Conservation (phyloP, 1,284 basidiomycete genomes). For the Boletus calvinii region DNA sequence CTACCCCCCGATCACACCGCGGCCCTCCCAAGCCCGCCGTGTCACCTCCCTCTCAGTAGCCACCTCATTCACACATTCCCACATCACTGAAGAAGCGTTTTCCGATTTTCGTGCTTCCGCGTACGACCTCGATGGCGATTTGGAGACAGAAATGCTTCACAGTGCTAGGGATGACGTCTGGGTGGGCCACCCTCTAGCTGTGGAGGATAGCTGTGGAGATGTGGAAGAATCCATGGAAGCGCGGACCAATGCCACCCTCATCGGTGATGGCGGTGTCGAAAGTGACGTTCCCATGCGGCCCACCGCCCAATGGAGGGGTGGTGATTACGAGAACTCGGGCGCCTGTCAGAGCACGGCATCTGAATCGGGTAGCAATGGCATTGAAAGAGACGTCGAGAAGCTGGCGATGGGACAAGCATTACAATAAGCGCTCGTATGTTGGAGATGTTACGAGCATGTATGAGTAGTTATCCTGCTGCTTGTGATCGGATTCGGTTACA, state of each 20-base stretch:
- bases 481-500: background rate
- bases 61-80: conserved; percentile 28
- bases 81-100: conserved; percentile 29
- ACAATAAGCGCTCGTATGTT: background rate
- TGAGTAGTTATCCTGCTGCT: background rate
- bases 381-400: background rate
- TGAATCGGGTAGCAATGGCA: background rate
- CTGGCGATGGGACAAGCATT: background rate
- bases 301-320: background rate
- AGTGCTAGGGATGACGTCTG: conserved; percentile 21
- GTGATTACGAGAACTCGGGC: conserved; percentile 18
- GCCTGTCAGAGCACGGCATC: background rate
- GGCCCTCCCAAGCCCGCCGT: conserved; percentile 23
- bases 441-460: background rate
- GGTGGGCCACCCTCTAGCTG: conserved; percentile 6
- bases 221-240: conserved; percentile 1
- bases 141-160: conserved; percentile 31
- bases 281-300: background rate
- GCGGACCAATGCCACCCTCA: conserved; percentile 1
- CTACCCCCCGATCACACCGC: background rate
- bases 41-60: conserved; percentile 26
- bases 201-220: conserved; percentile 11
- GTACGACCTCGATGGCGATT: conserved; percentile 29
- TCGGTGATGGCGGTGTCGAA: conserved; percentile 13
- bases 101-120: conserved; percentile 25